Evolutionary conservation across 1,139 yeast genomes (phyloP).

Genomic region (Citeromyces hawaiiensis): DNA sequence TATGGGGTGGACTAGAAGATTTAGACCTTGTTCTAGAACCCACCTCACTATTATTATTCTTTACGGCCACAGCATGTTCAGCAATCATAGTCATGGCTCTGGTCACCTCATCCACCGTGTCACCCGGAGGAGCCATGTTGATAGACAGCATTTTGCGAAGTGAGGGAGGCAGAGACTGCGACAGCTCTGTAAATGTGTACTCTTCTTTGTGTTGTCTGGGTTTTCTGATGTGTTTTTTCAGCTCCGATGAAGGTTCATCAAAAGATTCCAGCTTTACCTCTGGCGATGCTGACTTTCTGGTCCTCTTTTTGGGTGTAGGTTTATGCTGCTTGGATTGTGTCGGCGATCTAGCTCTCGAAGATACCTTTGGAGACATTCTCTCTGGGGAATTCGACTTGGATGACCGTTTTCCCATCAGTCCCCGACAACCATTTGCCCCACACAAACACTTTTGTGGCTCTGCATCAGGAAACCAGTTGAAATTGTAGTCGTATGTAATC

Average conservation of each 20-base stretch:
- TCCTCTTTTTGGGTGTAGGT: background rate
- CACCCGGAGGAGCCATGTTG: conserved; percentile 8
- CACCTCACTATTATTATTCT: background rate
- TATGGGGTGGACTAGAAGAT: background rate
- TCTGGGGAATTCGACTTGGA: background rate
- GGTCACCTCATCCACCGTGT: conserved; percentile 5
- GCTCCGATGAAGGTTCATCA: background rate
- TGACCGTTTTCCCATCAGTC: conserved; percentile 17
- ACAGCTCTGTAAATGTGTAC: background rate
- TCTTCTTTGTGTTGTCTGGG: conserved; percentile 3
- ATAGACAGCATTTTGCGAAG: conserved; percentile 5
- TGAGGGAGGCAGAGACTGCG: conserved; percentile 2
- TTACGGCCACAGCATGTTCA: background rate
- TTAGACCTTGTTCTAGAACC: background rate
- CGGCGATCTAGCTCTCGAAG: background rate
- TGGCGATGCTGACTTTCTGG: conserved; percentile 1
- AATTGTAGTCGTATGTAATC: conserved; percentile 26
- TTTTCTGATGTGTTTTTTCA: background rate
- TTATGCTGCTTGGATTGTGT: background rate
- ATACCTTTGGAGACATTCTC: background rate
- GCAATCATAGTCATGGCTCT: conserved; percentile 5
- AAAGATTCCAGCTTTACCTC: conserved; percentile 2
- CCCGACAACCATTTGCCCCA: conserved; percentile 22
- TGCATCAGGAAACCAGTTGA: conserved; percentile 23
- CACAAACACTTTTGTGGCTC: conserved; percentile 23